Evolutionary conservation across 2,329 filamentous ascomycete genomes (phyloP).

Genomic region (Ambrosiella xylebori): DNA sequence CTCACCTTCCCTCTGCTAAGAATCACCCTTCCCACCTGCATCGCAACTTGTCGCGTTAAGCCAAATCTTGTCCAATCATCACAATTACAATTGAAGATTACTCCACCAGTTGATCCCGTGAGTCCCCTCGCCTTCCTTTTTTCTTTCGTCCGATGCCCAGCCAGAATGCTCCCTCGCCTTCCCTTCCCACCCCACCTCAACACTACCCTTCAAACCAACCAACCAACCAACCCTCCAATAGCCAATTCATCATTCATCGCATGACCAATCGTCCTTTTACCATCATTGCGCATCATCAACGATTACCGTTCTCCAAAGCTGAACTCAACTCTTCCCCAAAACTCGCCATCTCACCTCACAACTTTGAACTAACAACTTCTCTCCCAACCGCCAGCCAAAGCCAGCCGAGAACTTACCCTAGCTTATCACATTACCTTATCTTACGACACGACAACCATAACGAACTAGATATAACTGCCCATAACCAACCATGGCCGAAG

Average conservation of each 20-base stretch:
- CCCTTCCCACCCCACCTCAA: neutral
- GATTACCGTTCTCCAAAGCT: too few relatives aligned
- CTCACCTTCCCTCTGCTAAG: neutral
- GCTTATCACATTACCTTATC: too few relatives aligned
- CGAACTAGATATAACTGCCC: too few relatives aligned
- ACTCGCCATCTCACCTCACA: too few relatives aligned
- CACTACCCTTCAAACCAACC: neutral
- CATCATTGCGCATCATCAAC: too few relatives aligned
- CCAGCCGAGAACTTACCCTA: too few relatives aligned
- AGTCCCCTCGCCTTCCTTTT: neutral
- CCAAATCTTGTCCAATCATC: neutral
- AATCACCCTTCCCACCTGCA: neutral
- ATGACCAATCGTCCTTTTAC: neutral
- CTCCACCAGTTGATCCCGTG: neutral
- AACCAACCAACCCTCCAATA: neutral
- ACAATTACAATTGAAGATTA: neutral
- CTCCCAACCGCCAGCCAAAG: too few relatives aligned
- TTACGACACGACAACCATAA: too few relatives aligned
- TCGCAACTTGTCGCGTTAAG: constrained; percentile 1
- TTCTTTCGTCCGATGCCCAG: too few relatives aligned
- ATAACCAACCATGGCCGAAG: constrained; percentile 23
- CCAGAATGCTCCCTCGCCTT: neutral
- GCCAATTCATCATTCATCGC: constrained; percentile 33
- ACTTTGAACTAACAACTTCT: too few relatives aligned
- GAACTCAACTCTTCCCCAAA: too few relatives aligned